Evolutionary conservation across 2,329 filamentous ascomycete species (phyloP), one percentile per base, ranked within the genome.

Genomic region (Alternaria longipes): DNA sequence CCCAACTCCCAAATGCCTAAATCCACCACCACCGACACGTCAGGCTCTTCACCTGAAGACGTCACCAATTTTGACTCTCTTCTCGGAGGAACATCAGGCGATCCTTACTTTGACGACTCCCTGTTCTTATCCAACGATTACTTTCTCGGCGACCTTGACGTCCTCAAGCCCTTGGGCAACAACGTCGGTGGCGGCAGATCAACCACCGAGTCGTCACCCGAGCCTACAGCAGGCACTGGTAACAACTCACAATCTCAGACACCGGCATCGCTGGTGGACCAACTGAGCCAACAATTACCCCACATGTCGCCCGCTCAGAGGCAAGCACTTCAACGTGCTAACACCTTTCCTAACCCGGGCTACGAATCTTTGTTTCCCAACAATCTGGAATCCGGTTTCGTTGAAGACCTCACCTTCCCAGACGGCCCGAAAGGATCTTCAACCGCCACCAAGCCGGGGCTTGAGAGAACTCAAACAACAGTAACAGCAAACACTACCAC

Each of bases 71-170:
- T 78, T 46, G 69, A 78, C 57, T 64, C 65, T 60, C 54, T 76
- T 24, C 69, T 74, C 60, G 73, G 69, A 67, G 63, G 63, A 54
- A 65, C 67, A 53, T 71, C 70, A 65, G 65, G 64, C 65, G 74
- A 78, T 55, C 69, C 75, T 20, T 78, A 75, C 68, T 78, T 78
- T 59, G 74, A 76, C 68, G 76, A 79, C 63, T 74, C 73, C 52
- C 58, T 79, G 53, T 79, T 79, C 65, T 63, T 69, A 55, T 67
- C 75, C 38, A 78, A 76, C 72, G 75, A 79, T 65, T 79, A 79
- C 70, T 78, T 79, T 62, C 74, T 79, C 54, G 74, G 75, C 71
- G 78, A 79, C 51, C 67, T 78, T 9, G 78, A 79, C 57, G 72
- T 78, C 56, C 72, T 79, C 28, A 75, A 77, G 54, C 77, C 77